Base-by-base conservation (phyloP, 441 rosid genomes). In the Gossypium trilobum region DNA sequence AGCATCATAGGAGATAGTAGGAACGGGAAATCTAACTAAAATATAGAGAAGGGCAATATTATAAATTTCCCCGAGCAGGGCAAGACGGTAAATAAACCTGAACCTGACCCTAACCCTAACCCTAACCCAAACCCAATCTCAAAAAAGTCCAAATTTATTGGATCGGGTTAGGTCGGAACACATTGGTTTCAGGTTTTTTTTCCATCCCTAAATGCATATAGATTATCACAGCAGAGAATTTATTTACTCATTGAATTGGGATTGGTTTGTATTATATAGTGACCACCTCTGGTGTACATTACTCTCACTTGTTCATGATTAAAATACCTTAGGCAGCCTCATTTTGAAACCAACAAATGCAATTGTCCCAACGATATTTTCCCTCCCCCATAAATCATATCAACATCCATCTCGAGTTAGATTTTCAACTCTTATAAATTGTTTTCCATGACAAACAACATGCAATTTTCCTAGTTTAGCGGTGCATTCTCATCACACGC, bases 361-460 rank as follows among this genome's bases (percentile, higher is more conserved):
- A 55, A 8, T 29, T n/a, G 44, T 31, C 22, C 44, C 65, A 6
- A 16, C 2, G 23, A 44, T 61, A 33, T 61, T 31, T 61, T n/a
- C 33, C 23, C 16, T n/a, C 9, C 48, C n/a, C 17, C 52, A 3
- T 39, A 64, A 17, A 42, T 42, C 69, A 17, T 2, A 19, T 42
- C 69, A 4, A 36, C 52, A 64, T 42, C 31, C 31, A 17, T 44
- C 31, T 22, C 20, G 70, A 42, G 36, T 20, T 5, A 19, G 17
- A 44, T 46, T 16, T 23, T 46, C 11, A n/a, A 20, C 33, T 48
- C 56, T 20, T 31, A 23, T 16, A 25, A 7, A 27, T 27, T 11
- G 56, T 67, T 42, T 63, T 9, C 51, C 51, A 64, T 64, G 46
- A 60, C 17, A 60, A 64, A 64, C 31, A 64, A 44, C 14, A 64